These are phyloP conservation scores for Rugonectria rugulosa DNA, from an alignment of 2,329 filamentous ascomycete species.

Conservation along the genomic window DNA sequence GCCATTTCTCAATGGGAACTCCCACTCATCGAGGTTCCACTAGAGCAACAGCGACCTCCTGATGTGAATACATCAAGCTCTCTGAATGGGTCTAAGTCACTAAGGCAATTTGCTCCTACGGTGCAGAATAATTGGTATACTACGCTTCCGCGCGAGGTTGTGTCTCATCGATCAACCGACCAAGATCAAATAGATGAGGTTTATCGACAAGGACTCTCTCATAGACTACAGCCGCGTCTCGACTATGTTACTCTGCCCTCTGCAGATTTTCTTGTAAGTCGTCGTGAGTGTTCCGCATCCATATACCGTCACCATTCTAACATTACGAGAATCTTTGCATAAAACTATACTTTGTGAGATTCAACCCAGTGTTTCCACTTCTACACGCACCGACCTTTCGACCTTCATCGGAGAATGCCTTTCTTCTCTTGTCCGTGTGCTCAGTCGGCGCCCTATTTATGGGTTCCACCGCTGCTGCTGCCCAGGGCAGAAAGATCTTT, in stretches of 20 bases:
- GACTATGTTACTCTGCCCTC: conserved; percentile 21
- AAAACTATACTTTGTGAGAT: conserved; percentile 30
- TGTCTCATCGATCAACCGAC: not conserved
- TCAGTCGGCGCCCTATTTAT: conserved; percentile 47
- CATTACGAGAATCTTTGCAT: conserved; percentile 30
- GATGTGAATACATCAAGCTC: not conserved
- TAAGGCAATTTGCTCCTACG: not conserved
- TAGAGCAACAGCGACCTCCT: not conserved
- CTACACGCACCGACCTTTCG: conserved; percentile 27
- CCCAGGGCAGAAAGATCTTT: conserved; percentile 30
- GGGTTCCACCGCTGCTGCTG: conserved; percentile 40
- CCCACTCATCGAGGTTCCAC: not conserved
- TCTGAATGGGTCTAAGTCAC: not conserved
- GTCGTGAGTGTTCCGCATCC: no score
- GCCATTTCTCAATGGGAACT: not conserved
- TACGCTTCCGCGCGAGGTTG: not conserved
- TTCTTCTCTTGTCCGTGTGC: conserved; percentile 46
- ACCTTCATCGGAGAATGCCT: conserved; percentile 38
- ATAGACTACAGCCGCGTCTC: conserved; percentile 11
- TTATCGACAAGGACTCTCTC: conserved; percentile 15
- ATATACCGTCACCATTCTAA: not conserved
- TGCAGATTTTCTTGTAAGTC: conserved; percentile 25
- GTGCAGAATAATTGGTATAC: not conserved
- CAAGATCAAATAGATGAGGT: conserved; percentile 16
- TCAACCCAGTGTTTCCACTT: conserved; percentile 31